phyloP scores from a whole-genome alignment of 352 stramenopile genomes.

The Plasmopara viticola region DNA sequence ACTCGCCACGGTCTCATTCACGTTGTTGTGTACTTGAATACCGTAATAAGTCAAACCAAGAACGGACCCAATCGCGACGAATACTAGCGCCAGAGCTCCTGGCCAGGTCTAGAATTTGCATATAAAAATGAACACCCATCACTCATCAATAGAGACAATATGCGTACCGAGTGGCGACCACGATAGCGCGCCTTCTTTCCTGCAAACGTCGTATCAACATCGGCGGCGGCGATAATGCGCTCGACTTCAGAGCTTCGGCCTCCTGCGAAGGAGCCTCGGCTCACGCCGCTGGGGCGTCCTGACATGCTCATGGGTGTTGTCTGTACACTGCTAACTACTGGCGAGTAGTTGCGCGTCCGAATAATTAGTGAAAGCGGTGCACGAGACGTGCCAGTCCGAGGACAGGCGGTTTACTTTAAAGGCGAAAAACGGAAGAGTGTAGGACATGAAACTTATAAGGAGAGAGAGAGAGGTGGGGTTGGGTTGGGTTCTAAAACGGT shows the following conservation, averaged over 20 bases:
- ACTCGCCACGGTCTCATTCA: slow-evolving; percentile 42
- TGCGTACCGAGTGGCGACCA: slow-evolving; percentile 53
- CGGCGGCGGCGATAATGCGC: slow-evolving; percentile 71
- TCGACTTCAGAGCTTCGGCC: slow-evolving; percentile 69
- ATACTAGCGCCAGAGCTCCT: slow-evolving; percentile 54
- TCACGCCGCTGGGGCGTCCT: slow-evolving; percentile 24
- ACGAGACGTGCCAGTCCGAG: neutral
- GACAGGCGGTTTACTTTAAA: neutral
- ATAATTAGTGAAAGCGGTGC: neutral
- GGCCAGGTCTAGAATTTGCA: slow-evolving; percentile 55
- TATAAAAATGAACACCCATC: slow-evolving; percentile 3
- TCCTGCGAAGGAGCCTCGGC: slow-evolving; percentile 39
- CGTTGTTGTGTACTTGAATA: slow-evolving; percentile 50
- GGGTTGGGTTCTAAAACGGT: neutral
- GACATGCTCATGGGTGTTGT: slow-evolving; percentile 25
- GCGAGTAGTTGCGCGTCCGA: slow-evolving; percentile 9
- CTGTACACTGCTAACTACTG: slow-evolving; percentile 9
- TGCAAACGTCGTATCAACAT: slow-evolving; percentile 75
- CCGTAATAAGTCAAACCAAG: slow-evolving; percentile 73
- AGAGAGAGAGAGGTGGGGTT: neutral
- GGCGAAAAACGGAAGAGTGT: slow-evolving; percentile 17
- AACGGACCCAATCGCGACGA: slow-evolving; percentile 52
- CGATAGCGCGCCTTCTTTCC: slow-evolving; percentile 73
- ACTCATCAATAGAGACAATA: slow-evolving; percentile 2
- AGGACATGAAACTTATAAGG: neutral